Base-by-base conservation (phyloP, 225 moss, liverwort and hornwort genomes). In the Marchantia polymorpha region DNA sequence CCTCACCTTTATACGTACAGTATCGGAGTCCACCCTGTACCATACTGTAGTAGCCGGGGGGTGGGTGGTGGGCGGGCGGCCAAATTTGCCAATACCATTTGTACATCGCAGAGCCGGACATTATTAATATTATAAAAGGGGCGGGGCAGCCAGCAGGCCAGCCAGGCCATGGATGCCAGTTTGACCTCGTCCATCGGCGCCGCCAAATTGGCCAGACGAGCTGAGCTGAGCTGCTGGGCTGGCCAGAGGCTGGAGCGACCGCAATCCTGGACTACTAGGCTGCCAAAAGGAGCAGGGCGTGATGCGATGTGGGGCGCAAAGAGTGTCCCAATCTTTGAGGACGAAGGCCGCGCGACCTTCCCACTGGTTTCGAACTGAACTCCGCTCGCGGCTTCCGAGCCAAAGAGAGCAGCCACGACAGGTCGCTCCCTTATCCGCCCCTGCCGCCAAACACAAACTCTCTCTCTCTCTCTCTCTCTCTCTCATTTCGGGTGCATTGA, bases 101-200 rank as follows among this genome's bases (percentile, higher is more conserved):
- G 39, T 39, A 39, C 39, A 39, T 39, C 39, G 22, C 59, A 19
- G 59, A 59, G 22, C 59, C 15, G 59, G 7, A 15, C 7, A 15
- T 7, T 19, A 59, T 20, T 20, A 17, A 15, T 59, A 59, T 59
- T n/a, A n/a, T n/a, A n/a, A n/a, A n/a, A 39, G 5, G 39, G 39
- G 2, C 5, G 39, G 39, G 39, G 3, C 39, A 39, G 39, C 39
- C 39, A 2, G 59, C 59, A 59, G 59, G 59, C 59, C 59, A 56
- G 56, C 13, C 13, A 19, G 56, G 19, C 14, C 56, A 3, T 3
- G 56, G 14, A 19, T 12, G 56, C 56, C 0, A 26, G 65, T 65
- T 65, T 65, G 65, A 65, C 65, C 65, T 65, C 29, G 26, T 65
- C 65, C 26, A 26, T 65, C 65, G 25, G 65, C 65, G 65, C 65